These are phyloP conservation scores for Trapa bicornis DNA, from an alignment of 345 rosid genomes.

Conservation along the genomic window DNA sequence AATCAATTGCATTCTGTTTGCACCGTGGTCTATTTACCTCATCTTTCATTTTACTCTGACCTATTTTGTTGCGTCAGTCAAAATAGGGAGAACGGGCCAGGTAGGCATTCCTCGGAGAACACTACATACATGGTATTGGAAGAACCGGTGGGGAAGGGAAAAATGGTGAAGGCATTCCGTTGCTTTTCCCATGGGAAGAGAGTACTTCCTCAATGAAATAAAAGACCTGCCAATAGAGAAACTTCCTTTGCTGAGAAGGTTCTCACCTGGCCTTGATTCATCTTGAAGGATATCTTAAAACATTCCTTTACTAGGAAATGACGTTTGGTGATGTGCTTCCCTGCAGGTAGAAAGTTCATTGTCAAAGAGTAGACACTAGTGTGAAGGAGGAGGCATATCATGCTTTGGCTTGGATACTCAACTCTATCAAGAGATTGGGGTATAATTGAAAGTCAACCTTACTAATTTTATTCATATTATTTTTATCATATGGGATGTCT, in stretches of 20 bases:
- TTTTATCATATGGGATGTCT: no score
- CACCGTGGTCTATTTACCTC: neutral
- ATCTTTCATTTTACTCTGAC: neutral
- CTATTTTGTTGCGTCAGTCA: neutral
- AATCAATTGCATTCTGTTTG: neutral
- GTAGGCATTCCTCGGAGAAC: slow-evolving; percentile 78
- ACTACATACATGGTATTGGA: slow-evolving; percentile 82
- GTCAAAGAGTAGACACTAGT: slow-evolving; percentile 55
- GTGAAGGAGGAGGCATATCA: slow-evolving; percentile 92
- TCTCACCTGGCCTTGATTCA: neutral
- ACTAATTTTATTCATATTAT: no score
- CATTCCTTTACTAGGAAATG: neutral
- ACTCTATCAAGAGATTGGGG: slow-evolving; percentile 32
- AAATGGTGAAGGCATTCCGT: slow-evolving; percentile 68
- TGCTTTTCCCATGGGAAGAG: slow-evolving; percentile 94
- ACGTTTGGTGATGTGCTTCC: slow-evolving; percentile 7
- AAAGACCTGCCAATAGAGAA: slow-evolving; percentile 71
- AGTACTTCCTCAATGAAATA: slow-evolving; percentile 71
- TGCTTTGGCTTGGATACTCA: slow-evolving; percentile 88
- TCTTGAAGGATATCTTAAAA: no score
- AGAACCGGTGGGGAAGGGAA: slow-evolving; percentile 88
- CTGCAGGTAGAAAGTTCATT: slow-evolving; percentile 57
- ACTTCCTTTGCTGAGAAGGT: slow-evolving; percentile 57
- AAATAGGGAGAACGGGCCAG: slow-evolving; percentile 18
- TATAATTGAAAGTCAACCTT: no score